Evolutionary conservation across 176 grass and related monocot genomes (phyloP).

Genomic region (Cymbopogon citratus): DNA sequence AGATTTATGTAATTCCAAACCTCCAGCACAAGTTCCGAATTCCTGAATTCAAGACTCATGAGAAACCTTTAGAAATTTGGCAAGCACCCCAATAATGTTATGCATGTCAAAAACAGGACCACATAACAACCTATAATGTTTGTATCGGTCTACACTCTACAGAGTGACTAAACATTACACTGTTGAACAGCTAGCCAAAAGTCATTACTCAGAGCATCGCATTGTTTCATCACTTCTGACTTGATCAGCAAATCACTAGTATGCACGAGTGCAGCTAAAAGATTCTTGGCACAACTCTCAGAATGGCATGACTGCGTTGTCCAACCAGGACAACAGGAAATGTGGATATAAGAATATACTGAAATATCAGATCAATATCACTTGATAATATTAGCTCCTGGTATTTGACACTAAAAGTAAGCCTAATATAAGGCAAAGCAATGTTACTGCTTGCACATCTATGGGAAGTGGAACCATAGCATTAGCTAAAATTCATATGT

Average conservation of each 20-base stretch:
- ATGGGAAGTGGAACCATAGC: neutral
- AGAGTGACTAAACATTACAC: neutral
- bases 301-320: neutral
- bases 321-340: neutral
- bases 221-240: neutral
- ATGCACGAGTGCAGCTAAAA: neutral
- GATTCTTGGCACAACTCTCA: neutral
- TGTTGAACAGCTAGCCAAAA: neutral
- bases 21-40: neutral
- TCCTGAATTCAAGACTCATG: neutral
- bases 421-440: neutral
- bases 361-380: neutral
- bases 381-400: neutral
- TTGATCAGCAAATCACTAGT: neutral
- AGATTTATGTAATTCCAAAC: neutral
- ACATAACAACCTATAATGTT: neutral
- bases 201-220: neutral
- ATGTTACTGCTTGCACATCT: neutral
- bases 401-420: neutral
- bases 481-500: too few species aligned
- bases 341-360: neutral
- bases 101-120: neutral
- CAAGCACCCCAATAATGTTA: neutral
- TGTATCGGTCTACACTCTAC: neutral
- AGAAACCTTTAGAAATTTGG: neutral